A percentile compares a stretch with the other conserved stretches of the same genome.
phyloP scores from a whole-genome alignment of 148 eudicot genomes.

The Rhododendron molle region DNA sequence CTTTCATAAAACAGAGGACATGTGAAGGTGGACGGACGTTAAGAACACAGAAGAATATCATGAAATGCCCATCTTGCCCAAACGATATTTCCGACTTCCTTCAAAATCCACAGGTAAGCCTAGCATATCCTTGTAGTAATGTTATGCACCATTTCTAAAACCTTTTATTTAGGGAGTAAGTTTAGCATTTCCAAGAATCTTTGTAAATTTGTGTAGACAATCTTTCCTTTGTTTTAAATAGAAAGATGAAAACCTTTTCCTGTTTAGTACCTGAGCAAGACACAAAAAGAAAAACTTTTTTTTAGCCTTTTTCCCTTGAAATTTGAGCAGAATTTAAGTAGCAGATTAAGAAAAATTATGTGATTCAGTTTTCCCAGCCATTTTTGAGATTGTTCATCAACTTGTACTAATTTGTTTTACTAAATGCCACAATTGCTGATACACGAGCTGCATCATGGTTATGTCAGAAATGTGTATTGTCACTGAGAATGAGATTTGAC shows the following conservation, averaged over 20 bases:
- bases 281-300: background rate
- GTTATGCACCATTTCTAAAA: no score
- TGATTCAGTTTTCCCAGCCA: background rate
- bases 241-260: background rate
- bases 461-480: background rate
- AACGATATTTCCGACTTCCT: slow-evolving; percentile 73
- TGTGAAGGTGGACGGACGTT: slow-evolving; percentile 59
- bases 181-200: background rate
- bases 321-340: background rate
- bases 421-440: background rate
- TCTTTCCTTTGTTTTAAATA: background rate
- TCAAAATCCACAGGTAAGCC: slow-evolving; percentile 71
- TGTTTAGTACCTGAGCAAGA: background rate
- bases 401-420: no score
- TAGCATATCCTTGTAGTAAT: background rate
- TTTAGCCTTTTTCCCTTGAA: background rate
- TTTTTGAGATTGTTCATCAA: background rate
- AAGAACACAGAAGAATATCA: slow-evolving; percentile 71
- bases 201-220: background rate
- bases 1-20: slow-evolving; percentile 54
- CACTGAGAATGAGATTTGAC: background rate
- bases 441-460: background rate
- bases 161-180: background rate
- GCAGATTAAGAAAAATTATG: background rate
- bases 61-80: slow-evolving; percentile 88